Conservation (phyloP, 495 filamentous ascomycete species). For the Filosporella fistucella region DNA sequence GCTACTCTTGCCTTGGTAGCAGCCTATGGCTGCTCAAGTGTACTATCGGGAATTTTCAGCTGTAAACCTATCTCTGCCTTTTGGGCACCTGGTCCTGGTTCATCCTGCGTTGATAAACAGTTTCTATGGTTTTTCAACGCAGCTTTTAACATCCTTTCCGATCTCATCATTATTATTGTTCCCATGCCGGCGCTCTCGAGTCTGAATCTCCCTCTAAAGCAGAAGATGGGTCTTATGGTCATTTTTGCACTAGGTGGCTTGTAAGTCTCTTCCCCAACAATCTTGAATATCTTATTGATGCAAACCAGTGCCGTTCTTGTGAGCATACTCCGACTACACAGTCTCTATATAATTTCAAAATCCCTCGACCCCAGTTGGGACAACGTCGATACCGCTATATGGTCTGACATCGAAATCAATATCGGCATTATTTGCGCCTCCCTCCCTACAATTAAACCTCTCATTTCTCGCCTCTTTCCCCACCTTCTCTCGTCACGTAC, state of each 20-base stretch:
- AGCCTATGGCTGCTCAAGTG: not conserved
- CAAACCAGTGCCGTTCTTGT: not conserved
- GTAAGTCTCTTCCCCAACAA: conserved; percentile 23
- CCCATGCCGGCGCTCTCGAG: conserved; percentile 31
- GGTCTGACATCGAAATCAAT: conserved; percentile 4
- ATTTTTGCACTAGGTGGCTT: conserved; percentile 35
- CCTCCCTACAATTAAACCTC: not conserved
- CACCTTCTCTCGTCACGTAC: not conserved
- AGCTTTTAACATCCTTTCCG: conserved; percentile 39
- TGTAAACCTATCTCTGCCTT: conserved; percentile 50
- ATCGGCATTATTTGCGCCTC: not conserved
- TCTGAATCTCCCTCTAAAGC: conserved; percentile 24
- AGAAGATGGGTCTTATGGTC: conserved; percentile 31
- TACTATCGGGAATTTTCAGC: conserved; percentile 17
- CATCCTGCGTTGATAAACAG: conserved; percentile 40
- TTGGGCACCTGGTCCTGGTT: conserved; percentile 34
- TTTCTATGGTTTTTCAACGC: conserved; percentile 27
- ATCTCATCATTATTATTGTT: conserved; percentile 37
- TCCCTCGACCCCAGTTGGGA: not conserved
- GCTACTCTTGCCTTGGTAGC: not conserved
- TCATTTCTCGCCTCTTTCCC: not conserved
- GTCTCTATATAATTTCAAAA: not conserved
- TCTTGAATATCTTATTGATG: not conserved
- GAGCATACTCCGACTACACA: not conserved
- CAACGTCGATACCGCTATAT: not conserved